Conservation (phyloP, 768 basidiomycete genomes). For the Pleurotus giganteus region DNA sequence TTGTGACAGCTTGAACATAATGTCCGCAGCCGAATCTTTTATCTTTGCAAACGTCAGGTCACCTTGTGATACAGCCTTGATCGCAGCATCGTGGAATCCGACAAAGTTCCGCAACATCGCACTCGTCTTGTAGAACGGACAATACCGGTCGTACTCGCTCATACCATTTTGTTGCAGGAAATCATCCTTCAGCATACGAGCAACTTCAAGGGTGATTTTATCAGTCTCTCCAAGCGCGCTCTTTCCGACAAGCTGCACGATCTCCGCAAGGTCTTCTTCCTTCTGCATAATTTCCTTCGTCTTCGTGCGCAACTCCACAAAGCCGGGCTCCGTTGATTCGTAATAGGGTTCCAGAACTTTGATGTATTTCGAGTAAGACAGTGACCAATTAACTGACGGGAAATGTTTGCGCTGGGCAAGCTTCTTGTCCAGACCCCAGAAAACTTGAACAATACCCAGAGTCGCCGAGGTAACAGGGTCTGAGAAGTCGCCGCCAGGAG, state of each 20-base stretch:
- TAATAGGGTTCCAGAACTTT: slow-evolving; percentile 93
- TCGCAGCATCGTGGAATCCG: slow-evolving; percentile 87
- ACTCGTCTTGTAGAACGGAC: slow-evolving; percentile 98
- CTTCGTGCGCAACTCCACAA: slow-evolving; percentile 86
- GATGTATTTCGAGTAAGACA: slow-evolving; percentile 99
- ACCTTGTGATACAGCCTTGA: slow-evolving; percentile 79
- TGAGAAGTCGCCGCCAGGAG: slow-evolving; percentile 98
- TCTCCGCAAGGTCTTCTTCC: slow-evolving; percentile 97
- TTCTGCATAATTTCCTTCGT: slow-evolving; percentile 98
- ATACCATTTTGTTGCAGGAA: slow-evolving; percentile 99
- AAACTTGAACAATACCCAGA: slow-evolving; percentile 97
- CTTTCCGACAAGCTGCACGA: slow-evolving; percentile 99
- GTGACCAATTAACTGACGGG: slow-evolving; percentile 99
- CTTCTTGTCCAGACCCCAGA: slow-evolving; percentile 99
- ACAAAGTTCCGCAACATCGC: slow-evolving; percentile 96
- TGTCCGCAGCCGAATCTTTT: slow-evolving; percentile 80
- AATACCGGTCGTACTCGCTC: slow-evolving; percentile 95
- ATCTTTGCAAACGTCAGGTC: slow-evolving; percentile 86
- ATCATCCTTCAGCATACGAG: slow-evolving; percentile 95
- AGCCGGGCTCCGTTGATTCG: slow-evolving; percentile 88
- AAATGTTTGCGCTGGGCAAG: slow-evolving; percentile 99
- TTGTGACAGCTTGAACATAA: slow-evolving; percentile 97
- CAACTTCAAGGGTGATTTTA: slow-evolving; percentile 98
- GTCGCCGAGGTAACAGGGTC: slow-evolving; percentile 98
- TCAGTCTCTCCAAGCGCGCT: slow-evolving; percentile 95